Base-by-base conservation (phyloP, 2,329 filamentous ascomycete genomes). In the Fusarium longipes region DNA sequence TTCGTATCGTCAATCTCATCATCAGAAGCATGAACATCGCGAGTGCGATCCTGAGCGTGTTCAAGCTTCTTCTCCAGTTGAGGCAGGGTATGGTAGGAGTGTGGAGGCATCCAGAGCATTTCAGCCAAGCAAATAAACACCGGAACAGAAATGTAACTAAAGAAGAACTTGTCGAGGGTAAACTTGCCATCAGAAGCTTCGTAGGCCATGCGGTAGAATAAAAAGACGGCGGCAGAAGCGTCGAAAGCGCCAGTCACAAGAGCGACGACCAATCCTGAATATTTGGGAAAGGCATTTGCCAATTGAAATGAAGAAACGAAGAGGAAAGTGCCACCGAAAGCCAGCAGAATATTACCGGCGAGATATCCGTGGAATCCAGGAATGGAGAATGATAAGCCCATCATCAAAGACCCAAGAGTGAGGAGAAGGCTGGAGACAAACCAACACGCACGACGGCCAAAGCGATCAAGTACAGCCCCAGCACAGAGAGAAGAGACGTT, bases 401-500 rank as follows among this genome's bases (percentile, higher is more conserved):
- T 89, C n/a, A 93, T 80, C 1, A 91, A 68, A 20, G 91, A 83
- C 10, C 93, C 93, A 5, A 87, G 70, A 1, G 87, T 81, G 12
- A 97, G 83, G 63, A 91, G 88, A 25, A 89, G 44, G 59, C 89
- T 88, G 14, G 93, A 93, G 22, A 92, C 82, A 7, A 96, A 81
- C 17, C 91, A 91, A 70, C 91, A 91, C 2, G 91, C 83, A 50
- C 91, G 86, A 15, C 93, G 93, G 1, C 93, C 93, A 73, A 87
- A 93, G 61, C 88, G 85, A 78, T 97, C 93, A 17, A 97, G 85
- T 27, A 96, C 90, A 3, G 92, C 91, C 32, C 93, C 93, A 4
- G 96, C 89, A 2, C 93, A 91, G 9, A 97, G 83, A 6, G 93
- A 93, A 25, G 88, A 91, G 14, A 97, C 90, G 71, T 97, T 97